phyloP scores from a whole-genome alignment of 768 basidiomycete species.

The Podaxis sp. region DNA sequence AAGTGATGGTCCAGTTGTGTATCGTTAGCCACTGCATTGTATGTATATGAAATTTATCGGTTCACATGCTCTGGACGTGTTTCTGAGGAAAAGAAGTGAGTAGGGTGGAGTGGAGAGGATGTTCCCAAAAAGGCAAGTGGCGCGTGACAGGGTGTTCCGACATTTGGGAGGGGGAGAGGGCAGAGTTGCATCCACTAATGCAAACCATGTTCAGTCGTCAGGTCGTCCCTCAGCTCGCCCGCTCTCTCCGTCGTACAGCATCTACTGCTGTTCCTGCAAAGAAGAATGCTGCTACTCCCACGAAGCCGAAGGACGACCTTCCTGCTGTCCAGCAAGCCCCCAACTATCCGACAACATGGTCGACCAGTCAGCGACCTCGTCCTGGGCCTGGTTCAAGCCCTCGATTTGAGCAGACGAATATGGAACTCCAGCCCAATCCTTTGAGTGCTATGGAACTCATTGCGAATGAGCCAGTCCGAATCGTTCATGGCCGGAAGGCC shows the following conservation, averaged over 20 bases:
- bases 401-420: slow-evolving; percentile 88
- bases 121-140: slow-evolving; percentile 10
- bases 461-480: slow-evolving; percentile 75
- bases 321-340: slow-evolving; percentile 63
- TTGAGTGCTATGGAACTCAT: slow-evolving; percentile 90
- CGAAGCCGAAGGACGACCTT: slow-evolving; percentile 14
- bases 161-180: slow-evolving; percentile 13
- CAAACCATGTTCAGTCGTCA: slow-evolving; percentile 37
- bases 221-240: slow-evolving; percentile 27
- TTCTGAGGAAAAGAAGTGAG: no score
- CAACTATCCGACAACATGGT: slow-evolving; percentile 82
- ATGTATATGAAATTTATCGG: not conserved
- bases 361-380: slow-evolving; percentile 72
- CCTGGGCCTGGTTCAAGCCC: slow-evolving; percentile 57
- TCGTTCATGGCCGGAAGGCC: slow-evolving; percentile 81
- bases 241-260: slow-evolving; percentile 23
- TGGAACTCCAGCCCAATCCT: slow-evolving; percentile 86
- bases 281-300: slow-evolving; percentile 17
- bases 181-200: slow-evolving; percentile 13
- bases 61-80: no score
- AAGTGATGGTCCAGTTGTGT: not conserved
- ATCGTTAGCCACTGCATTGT: not conserved
- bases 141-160: slow-evolving; percentile 8
- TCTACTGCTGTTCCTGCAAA: slow-evolving; percentile 26
- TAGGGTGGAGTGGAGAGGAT: not conserved